These are phyloP conservation scores for Radiomyces spectabilis DNA, from an alignment of 192 early-diverging fungal genomes.

Conservation along the genomic window DNA sequence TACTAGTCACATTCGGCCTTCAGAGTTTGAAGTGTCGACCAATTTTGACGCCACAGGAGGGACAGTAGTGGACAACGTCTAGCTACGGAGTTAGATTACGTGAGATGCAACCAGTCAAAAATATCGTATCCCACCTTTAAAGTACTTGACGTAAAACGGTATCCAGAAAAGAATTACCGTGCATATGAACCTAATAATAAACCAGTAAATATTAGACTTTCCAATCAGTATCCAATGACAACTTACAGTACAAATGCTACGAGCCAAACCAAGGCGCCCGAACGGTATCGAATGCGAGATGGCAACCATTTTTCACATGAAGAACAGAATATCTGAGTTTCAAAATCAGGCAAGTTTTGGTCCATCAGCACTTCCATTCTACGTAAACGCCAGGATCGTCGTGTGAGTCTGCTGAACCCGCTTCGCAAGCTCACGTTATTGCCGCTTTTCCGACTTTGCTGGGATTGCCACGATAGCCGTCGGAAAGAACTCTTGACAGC, in stretches of 20 bases:
- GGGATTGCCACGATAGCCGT: no score
- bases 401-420: no score
- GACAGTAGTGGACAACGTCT: constrained; percentile 2
- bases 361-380: no score
- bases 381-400: no score
- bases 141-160: constrained; percentile 3
- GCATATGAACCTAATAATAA: neutral
- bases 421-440: no score
- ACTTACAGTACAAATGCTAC: neutral
- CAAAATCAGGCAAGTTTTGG: neutral
- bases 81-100: neutral
- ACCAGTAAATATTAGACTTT: neutral
- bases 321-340: neutral
- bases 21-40: neutral
- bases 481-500: no score
- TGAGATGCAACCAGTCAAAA: neutral
- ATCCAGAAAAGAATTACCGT: constrained; percentile 5
- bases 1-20: no score
- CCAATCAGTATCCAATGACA: neutral
- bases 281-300: neutral
- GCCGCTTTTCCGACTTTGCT: no score
- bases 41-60: neutral
- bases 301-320: constrained; percentile 1
- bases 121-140: neutral
- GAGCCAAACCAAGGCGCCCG: constrained; percentile 2